Evolutionary conservation across 2,329 filamentous ascomycete genomes (phyloP), one percentile per base, ranked within the genome.

Genomic region (Trichoderma aggressivum): DNA sequence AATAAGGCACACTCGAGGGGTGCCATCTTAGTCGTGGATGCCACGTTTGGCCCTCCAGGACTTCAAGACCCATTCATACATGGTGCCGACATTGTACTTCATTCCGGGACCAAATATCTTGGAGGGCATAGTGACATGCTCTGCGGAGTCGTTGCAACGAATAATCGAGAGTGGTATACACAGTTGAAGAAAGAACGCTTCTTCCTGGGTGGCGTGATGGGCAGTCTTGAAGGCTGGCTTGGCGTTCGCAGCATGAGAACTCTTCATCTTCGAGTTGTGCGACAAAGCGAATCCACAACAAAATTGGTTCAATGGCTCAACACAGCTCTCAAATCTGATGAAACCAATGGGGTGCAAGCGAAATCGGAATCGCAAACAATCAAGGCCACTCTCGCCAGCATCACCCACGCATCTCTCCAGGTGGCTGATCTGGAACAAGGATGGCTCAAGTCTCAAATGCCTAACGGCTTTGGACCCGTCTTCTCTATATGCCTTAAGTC

Each of bases 41-140:
- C 93, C 3, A 99, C 96, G 0, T 98, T 99, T 81, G 96, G 90
- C 2, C 96, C 96, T 36, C 96, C 95, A 32, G 93, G 93, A 26
- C 84, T 99, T 71, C 92, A 94, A 79, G 92, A 98, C 77, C 94
- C 96, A 0, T 96, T 98, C 77, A 78, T 80, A 26, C 91, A 88
- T 79, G 95, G 94, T 62, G 94, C 92, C 28, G 95, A 98, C 81
- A 82, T 94, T 1, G 88, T 97, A 32, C 92, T 98, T 92, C 96
- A 99, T 82, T 92, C 88, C 62, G 96, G 94, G 3, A 97, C 94
- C n/a, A 99, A 98, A 85, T 99, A 98, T 81, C 89, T 99, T 74
- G 96, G 96, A 21, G 96, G 96, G 0, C 96, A 99, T 82, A 94
- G 91, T 74, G 96, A 98, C 82, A 87, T 98, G 86, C 88, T 98